Base-by-base conservation (phyloP, 768 basidiomycete species). In the Lentinula aciculospora region DNA sequence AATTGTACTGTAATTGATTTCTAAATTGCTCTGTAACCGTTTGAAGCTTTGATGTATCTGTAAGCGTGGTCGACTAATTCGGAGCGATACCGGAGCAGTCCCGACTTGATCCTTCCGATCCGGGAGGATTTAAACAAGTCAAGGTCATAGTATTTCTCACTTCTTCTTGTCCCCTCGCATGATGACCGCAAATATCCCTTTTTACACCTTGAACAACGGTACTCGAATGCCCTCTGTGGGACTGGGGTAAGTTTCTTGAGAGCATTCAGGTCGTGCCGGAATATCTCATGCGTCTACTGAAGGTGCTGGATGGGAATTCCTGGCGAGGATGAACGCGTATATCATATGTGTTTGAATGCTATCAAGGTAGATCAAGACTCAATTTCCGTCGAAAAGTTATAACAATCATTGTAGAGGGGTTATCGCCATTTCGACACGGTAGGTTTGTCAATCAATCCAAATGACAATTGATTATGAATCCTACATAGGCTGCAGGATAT, bases 231-330 rank as follows among this genome's bases (percentile, higher is more conserved):
- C 64, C 8, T 60, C 64, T n/a, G 55, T 66, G 21, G 65, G 65
- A 13, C 55, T 66, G 56, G 65, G 65, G 64, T 65, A 19, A 23
- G 39, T 37, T 7, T 8, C n/a, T n/a, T n/a, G n/a, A n/a, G 37
- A 25, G 9, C 25, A 47, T 53, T 70, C 71, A n/a, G n/a, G n/a
- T n/a, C n/a, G n/a, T n/a, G n/a, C n/a, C n/a, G n/a, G n/a, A n/a
- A n/a, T n/a, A n/a, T n/a, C n/a, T n/a, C n/a, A n/a, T n/a, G n/a
- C n/a, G n/a, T n/a, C n/a, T n/a, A n/a, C n/a, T n/a, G n/a, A 27
- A 67, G 67, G 8, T 75, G 74, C 56, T 76, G 75, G 74, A 75
- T 76, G 74, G 75, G 75, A 25, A 46, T 17, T 1, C 58, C 61
- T 32, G 72, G 71, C 13, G 69, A 65, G 13, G 74, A 74, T 28